Evolutionary conservation across 371 early-diverging fungal genomes (phyloP).

Genomic region (Saksenaea oblongispora): DNA sequence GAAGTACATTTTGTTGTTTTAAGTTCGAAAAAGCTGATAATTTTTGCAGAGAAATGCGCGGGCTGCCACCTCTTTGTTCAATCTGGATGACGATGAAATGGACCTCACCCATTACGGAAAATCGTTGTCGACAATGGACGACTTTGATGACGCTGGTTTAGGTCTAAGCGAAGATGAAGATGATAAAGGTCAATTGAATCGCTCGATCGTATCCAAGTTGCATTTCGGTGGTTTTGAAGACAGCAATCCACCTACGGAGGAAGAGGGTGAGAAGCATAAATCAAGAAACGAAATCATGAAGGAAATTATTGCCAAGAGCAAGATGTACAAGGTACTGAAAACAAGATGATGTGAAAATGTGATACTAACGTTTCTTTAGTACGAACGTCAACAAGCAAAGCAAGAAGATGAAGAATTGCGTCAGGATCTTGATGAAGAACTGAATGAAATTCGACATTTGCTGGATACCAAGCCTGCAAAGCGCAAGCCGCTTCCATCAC

Average conservation of each 20-base stretch:
- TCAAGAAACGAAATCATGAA: conserved; percentile 93
- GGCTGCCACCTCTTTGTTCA: conserved; percentile 60
- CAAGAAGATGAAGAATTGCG: conserved; percentile 81
- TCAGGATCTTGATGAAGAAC: conserved; percentile 84
- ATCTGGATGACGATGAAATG: conserved; percentile 74
- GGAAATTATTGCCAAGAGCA: conserved; percentile 96
- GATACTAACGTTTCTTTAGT: conserved; percentile 18
- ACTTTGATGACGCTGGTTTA: conserved; percentile 73
- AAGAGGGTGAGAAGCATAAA: conserved; percentile 63
- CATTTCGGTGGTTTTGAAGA: conserved; percentile 92
- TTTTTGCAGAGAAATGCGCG: conserved; percentile 25
- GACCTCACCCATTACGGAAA: conserved; percentile 92
- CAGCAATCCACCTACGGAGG: conserved; percentile 44
- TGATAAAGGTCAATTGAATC: conserved; percentile 67
- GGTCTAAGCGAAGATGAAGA: conserved; percentile 70
- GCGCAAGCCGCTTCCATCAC: conserved; percentile 47
- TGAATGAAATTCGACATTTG: conserved; percentile 78
- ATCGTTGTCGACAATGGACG: conserved; percentile 81
- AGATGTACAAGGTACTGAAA: conserved; percentile 73
- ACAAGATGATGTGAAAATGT: not conserved
- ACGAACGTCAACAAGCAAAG: conserved; percentile 83
- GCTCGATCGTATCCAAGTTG: conserved; percentile 63
- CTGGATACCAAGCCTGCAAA: conserved; percentile 47
- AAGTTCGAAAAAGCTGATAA: conserved; percentile 20
- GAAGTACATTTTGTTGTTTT: conserved; percentile 4